A percentile compares a stretch with the other conserved stretches of the same genome.
Evolutionary conservation across 163 green algal genomes (phyloP).

Genomic region (Scenedesmus sp.): DNA sequence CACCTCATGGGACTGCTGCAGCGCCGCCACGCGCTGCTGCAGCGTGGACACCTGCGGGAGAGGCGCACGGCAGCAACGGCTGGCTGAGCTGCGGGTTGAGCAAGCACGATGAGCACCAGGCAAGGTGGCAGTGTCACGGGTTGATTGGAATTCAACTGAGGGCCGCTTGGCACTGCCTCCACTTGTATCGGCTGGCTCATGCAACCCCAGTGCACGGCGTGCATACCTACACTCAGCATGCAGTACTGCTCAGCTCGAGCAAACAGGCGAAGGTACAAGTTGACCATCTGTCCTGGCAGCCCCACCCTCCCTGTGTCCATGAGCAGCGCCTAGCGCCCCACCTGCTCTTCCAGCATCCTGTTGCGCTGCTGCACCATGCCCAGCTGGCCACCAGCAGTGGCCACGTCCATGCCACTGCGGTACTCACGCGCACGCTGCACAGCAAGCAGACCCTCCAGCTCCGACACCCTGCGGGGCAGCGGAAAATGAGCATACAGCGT

Average conservation of each 20-base stretch:
- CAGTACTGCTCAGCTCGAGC: too few species aligned
- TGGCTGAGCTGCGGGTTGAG: background rate
- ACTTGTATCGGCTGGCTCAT: background rate
- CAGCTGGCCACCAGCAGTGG: constrained; percentile 57
- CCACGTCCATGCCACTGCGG: constrained; percentile 29
- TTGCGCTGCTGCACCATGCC: constrained; percentile 67
- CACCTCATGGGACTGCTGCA: constrained; percentile 65
- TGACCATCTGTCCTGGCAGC: background rate
- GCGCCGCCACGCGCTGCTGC: constrained; percentile 70
- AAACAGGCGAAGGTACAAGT: too few species aligned
- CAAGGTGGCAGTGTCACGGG: too few species aligned
- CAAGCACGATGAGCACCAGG: background rate
- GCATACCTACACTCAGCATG: too few species aligned
- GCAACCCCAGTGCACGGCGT: background rate
- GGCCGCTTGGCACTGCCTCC: too few species aligned
- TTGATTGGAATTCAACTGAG: too few species aligned
- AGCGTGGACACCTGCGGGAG: constrained; percentile 63
- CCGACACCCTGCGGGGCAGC: constrained; percentile 59
- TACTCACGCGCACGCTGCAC: constrained; percentile 65
- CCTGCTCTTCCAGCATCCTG: constrained; percentile 73
- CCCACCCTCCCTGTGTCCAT: background rate
- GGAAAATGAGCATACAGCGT: background rate
- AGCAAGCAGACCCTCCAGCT: constrained; percentile 83
- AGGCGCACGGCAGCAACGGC: background rate
- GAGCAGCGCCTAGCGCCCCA: background rate